Conservation (phyloP, 139 green algal species). For the Chlamydomonas incerta region DNA sequence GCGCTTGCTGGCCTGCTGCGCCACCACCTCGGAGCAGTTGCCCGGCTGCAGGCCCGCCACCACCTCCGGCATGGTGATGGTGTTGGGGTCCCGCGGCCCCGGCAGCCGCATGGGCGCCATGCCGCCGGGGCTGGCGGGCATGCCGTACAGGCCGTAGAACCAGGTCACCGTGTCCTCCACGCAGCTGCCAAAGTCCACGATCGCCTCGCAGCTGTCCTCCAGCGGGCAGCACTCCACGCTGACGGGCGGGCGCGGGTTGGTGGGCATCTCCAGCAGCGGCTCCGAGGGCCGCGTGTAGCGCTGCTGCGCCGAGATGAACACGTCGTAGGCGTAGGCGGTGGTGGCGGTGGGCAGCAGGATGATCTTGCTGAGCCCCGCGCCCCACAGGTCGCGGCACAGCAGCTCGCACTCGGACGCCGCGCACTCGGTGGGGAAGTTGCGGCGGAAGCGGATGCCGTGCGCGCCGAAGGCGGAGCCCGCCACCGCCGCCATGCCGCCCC, state of each 20-base stretch:
- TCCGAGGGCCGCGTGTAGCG: background rate
- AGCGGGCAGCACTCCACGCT: background rate
- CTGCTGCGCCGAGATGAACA: background rate
- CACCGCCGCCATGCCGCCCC: slow-evolving; percentile 60
- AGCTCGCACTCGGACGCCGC: slow-evolving; percentile 58
- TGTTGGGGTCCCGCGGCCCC: background rate
- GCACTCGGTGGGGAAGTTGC: slow-evolving; percentile 42
- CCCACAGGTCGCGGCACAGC: slow-evolving; percentile 57
- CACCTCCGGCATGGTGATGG: background rate
- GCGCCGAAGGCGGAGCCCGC: slow-evolving; percentile 39
- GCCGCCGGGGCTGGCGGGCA: background rate
- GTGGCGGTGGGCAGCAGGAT: slow-evolving; percentile 57
- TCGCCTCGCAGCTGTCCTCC: background rate
- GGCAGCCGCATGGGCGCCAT: background rate
- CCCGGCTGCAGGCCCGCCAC: background rate
- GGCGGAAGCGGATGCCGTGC: slow-evolving; percentile 35
- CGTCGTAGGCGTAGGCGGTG: slow-evolving; percentile 26
- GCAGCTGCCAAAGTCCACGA: background rate
- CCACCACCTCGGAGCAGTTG: background rate
- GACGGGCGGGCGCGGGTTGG: background rate
- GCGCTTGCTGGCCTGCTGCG: no score
- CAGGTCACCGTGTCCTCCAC: background rate
- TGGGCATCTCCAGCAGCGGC: background rate
- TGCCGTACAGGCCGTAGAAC: background rate
- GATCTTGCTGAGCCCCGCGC: slow-evolving; percentile 38